These are phyloP conservation scores for Rhizopogon vulgaris DNA, from an alignment of 768 basidiomycete genomes.

Conservation along the genomic window DNA sequence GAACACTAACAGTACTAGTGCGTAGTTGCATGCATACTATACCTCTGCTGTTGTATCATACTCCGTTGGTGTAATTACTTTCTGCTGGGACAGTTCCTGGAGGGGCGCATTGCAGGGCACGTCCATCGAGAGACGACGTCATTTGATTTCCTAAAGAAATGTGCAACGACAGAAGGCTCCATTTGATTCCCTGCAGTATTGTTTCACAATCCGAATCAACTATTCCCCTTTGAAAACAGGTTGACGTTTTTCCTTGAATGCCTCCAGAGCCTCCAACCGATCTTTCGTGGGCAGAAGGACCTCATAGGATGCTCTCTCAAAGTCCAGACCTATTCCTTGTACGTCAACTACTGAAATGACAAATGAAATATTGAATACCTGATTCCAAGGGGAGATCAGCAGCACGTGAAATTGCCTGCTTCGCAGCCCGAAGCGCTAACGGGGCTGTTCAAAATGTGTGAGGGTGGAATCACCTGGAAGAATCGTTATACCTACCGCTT, in stretches of 20 bases:
- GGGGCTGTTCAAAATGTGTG: constrained; percentile 50
- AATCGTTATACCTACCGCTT: constrained; percentile 37
- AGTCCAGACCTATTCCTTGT: constrained; percentile 64
- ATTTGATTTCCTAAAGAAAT: too few species aligned
- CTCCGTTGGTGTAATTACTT: too few species aligned
- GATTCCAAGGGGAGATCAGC: constrained; percentile 74
- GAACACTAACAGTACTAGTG: constrained; percentile 12
- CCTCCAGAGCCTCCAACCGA: constrained; percentile 75
- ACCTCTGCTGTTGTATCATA: background rate
- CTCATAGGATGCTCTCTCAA: constrained; percentile 84
- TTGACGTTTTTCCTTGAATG: constrained; percentile 78
- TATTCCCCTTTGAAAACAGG: constrained; percentile 82
- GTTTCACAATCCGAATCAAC: background rate
- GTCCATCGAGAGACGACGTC: too few species aligned
- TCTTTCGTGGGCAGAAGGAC: constrained; percentile 69
- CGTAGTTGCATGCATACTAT: background rate
- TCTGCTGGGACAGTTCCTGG: too few species aligned
- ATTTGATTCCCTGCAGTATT: background rate
- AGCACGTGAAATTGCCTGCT: constrained; percentile 77
- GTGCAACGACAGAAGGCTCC: too few species aligned
- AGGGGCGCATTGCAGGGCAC: too few species aligned
- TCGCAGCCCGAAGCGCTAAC: constrained; percentile 81
- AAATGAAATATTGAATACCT: constrained; percentile 32
- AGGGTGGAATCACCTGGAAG: background rate
- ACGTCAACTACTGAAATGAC: background rate